Evolutionary conservation across 1,284 basidiomycete genomes (phyloP).

Genomic region (Ustilago hordei): DNA sequence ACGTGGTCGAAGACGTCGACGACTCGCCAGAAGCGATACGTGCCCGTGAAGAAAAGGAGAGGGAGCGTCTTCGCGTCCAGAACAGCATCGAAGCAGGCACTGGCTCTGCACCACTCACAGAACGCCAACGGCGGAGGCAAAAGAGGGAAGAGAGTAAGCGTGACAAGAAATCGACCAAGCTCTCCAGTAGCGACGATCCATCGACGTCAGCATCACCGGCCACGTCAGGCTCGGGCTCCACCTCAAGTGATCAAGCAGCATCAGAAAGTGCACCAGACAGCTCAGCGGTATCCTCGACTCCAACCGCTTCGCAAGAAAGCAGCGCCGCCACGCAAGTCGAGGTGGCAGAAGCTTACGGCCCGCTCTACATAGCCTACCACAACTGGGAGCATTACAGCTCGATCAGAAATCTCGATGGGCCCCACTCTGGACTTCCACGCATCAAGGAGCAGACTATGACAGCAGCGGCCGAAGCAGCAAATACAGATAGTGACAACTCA

Average conservation of each 20-base stretch:
- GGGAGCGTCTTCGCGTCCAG: conserved; percentile 47
- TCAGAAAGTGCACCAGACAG: background rate
- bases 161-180: conserved; percentile 22
- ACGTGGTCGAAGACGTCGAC: conserved; percentile 69
- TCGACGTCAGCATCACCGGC: conserved; percentile 12
- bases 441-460: conserved; percentile 73
- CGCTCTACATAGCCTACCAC: conserved; percentile 75
- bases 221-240: conserved; percentile 1
- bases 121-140: conserved; percentile 44
- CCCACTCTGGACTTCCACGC: conserved; percentile 81
- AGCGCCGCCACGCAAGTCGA: background rate
- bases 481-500: conserved; percentile 13
- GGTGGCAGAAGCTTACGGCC: conserved; percentile 58
- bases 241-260: background rate
- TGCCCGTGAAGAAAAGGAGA: conserved; percentile 43
- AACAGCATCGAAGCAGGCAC: conserved; percentile 35
- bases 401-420: conserved; percentile 85
- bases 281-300: conserved; percentile 6
- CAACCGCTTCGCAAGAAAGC: conserved; percentile 10
- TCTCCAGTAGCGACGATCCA: conserved; percentile 3
- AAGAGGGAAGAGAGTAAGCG: conserved; percentile 44
- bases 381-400: conserved; percentile 96
- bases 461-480: conserved; percentile 18
- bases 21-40: conserved; percentile 61
- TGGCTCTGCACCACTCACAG: conserved; percentile 41